Percentiles rank a stretch among this genome's conserved stretches.
Evolutionary conservation across 1,284 basidiomycete species (phyloP).

Genomic region (Irpex lacteus): DNA sequence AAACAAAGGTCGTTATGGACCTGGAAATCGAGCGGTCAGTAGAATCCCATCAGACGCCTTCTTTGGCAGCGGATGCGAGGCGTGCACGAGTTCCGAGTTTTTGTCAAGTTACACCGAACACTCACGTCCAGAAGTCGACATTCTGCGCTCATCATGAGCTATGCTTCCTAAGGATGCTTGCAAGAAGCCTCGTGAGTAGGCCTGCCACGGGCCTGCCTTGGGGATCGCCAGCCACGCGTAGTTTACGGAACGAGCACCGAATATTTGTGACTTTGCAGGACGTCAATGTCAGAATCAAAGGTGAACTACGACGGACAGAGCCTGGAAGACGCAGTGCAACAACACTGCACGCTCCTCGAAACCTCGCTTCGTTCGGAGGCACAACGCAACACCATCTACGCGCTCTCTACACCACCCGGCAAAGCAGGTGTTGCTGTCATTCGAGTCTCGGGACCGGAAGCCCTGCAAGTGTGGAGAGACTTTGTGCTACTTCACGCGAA

Average conservation of each 20-base stretch:
- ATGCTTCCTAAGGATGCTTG: no score
- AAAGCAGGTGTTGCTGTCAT: conserved; percentile 82
- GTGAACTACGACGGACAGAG: not conserved
- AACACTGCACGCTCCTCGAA: not conserved
- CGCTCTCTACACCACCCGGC: conserved; percentile 80
- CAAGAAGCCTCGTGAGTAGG: no score
- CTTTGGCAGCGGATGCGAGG: not conserved
- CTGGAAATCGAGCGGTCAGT: not conserved
- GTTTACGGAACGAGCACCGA: no score
- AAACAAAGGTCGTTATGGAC: not conserved
- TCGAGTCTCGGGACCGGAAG: conserved; percentile 77
- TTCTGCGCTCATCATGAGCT: no score
- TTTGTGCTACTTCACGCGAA: conserved; percentile 41
- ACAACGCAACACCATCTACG: conserved; percentile 77
- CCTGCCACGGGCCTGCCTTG: no score
- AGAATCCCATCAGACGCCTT: not conserved
- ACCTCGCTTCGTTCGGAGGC: conserved; percentile 47
- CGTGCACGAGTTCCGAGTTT: not conserved
- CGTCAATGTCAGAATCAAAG: not conserved
- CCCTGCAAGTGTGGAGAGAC: conserved; percentile 52
- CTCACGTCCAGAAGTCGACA: not conserved
- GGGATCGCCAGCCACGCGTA: no score
- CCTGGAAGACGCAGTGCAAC: not conserved
- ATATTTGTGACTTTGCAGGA: no score
- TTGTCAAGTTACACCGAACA: not conserved